Evolutionary conservation across 495 filamentous ascomycete species (phyloP).

Genomic region (Hyaloscypha variabilis): DNA sequence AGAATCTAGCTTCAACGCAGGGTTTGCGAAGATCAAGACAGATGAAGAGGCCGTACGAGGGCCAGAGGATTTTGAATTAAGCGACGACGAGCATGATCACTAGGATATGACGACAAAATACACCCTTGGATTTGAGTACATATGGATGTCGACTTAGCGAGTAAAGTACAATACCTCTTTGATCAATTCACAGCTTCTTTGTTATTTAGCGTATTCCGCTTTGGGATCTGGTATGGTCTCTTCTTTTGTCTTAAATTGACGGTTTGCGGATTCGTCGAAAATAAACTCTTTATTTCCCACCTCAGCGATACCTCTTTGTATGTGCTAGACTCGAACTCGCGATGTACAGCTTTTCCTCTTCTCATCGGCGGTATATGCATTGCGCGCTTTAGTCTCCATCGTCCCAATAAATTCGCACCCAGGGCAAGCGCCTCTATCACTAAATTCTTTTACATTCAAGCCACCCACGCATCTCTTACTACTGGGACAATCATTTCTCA

Average conservation of each 20-base stretch:
- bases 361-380: neutral
- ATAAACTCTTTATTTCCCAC: neutral
- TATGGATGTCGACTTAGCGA: neutral
- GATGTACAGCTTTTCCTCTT: neutral
- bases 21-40: constrained; percentile 32
- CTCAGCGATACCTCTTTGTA: neutral
- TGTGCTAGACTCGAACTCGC: neutral
- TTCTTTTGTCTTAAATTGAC: neutral
- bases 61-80: constrained; percentile 24
- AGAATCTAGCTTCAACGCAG: constrained; percentile 27
- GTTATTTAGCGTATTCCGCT: neutral
- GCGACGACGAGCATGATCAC: constrained; percentile 24
- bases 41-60: constrained; percentile 30
- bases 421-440: too few species aligned
- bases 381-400: too few species aligned
- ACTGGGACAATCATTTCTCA: neutral
- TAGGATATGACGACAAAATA: neutral
- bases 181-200: neutral
- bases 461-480: neutral
- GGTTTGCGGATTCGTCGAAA: neutral
- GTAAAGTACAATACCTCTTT: neutral
- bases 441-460: too few species aligned
- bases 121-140: neutral
- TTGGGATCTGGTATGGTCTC: neutral
- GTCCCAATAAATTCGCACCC: too few species aligned